These are phyloP conservation scores for Sutorius australiensis DNA, from an alignment of 768 basidiomycete genomes.

Conservation along the genomic window DNA sequence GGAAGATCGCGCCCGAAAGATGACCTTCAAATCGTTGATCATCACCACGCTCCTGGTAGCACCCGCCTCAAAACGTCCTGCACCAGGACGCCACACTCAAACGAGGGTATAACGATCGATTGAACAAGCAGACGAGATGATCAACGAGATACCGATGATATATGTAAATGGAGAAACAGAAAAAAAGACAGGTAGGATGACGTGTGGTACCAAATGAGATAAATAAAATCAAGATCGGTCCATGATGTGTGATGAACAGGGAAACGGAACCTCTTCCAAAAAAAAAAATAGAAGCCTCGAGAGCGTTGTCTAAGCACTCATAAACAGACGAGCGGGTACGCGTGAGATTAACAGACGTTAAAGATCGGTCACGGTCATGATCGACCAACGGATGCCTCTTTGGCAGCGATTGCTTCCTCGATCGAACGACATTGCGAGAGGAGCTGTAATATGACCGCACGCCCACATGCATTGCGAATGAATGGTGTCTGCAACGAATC, in stretches of 20 bases:
- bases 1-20: not conserved
- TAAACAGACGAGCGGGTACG: not conserved
- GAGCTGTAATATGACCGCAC: conserved; percentile 61
- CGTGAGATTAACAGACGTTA: not conserved
- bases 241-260: not conserved
- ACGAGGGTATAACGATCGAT: conserved; percentile 1
- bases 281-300: no score
- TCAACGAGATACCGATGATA: not conserved
- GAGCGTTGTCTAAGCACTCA: not conserved
- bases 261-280: not conserved
- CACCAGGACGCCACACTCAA: not conserved
- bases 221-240: conserved; percentile 1
- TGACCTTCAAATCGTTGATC: not conserved
- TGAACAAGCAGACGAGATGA: conserved; percentile 5
- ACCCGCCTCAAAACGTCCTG: no score
- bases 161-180: not conserved
- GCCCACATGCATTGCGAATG: conserved; percentile 65
- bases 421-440: conserved; percentile 65
- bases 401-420: conserved; percentile 41
- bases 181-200: not conserved
- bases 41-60: not conserved
- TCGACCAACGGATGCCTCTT: conserved; percentile 6
- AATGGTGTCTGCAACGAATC: conserved; percentile 48
- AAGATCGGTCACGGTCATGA: not conserved
- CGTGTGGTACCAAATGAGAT: not conserved